phyloP scores from a whole-genome alignment of 2,329 filamentous ascomycete genomes.

The Hymenoscyphus fructigenus region DNA sequence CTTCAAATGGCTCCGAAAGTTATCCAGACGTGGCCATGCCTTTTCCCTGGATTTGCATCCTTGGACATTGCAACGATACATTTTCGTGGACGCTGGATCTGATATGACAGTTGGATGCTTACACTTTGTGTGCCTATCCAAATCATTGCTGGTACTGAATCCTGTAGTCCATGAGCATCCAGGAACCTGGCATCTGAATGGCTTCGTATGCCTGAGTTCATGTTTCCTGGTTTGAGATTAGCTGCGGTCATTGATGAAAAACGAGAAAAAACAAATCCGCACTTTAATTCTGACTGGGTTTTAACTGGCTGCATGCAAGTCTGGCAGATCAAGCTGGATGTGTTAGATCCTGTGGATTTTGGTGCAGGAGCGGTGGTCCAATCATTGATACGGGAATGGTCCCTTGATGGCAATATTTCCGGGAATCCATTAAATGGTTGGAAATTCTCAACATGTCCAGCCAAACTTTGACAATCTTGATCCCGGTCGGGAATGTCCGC shows the following conservation, averaged over 20 bases:
- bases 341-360: conserved; percentile 15
- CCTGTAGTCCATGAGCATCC: conserved; percentile 61
- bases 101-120: conserved; percentile 57
- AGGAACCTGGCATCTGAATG: conserved; percentile 58
- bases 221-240: conserved; percentile 63
- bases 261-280: conserved; percentile 28
- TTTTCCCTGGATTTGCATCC: conserved; percentile 63
- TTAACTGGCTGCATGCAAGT: conserved; percentile 45
- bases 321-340: conserved; percentile 37
- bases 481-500: conserved; percentile 32
- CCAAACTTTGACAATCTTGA: conserved; percentile 33
- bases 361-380: conserved; percentile 20
- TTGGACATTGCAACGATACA: conserved; percentile 58
- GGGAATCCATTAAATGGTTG: conserved; percentile 25
- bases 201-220: conserved; percentile 65
- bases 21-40: conserved; percentile 78
- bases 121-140: conserved; percentile 73
- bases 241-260: conserved; percentile 24
- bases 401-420: conserved; percentile 25
- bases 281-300: conserved; percentile 58
- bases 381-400: conserved; percentile 24
- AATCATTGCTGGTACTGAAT: conserved; percentile 79
- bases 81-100: conserved; percentile 46
- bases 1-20: conserved; percentile 77
- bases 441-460: conserved; percentile 28